Evolutionary conservation across 2,329 filamentous ascomycete species (phyloP).

Genomic region (Verticillium zaregamsianum): DNA sequence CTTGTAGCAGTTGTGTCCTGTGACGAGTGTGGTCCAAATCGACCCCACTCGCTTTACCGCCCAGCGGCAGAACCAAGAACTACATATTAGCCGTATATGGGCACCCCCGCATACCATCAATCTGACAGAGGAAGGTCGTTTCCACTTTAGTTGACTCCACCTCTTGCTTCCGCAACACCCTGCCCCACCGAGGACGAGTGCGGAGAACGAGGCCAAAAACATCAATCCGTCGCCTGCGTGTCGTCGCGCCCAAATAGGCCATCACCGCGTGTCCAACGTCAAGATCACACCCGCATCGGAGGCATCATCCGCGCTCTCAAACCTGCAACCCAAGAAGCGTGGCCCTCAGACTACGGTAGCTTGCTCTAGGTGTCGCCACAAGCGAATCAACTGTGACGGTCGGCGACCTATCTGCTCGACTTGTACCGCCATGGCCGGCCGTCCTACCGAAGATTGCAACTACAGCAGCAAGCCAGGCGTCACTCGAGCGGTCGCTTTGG

Average conservation of each 20-base stretch:
- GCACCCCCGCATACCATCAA: neutral
- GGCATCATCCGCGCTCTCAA: neutral
- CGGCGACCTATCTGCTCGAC: neutral
- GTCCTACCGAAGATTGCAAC: neutral
- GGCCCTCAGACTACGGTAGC: neutral
- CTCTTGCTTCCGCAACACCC: neutral
- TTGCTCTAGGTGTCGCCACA: neutral
- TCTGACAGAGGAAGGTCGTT: neutral
- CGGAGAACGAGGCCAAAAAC: neutral
- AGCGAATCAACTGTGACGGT: neutral
- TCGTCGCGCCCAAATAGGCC: neutral
- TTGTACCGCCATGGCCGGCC: neutral
- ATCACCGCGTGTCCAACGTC: neutral
- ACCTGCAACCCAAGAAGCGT: neutral
- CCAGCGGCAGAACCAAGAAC: neutral
- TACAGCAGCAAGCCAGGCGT: neutral
- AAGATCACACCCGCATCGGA: neutral
- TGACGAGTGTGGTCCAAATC: no score
- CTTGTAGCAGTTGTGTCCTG: no score
- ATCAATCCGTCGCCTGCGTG: neutral
- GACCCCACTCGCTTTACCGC: neutral
- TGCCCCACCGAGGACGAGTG: neutral
- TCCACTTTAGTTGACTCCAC: neutral
- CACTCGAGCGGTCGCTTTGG: neutral
- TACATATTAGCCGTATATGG: neutral